phyloP scores from a whole-genome alignment of 164 flowering plant genomes.

The Buxus sempervirens region DNA sequence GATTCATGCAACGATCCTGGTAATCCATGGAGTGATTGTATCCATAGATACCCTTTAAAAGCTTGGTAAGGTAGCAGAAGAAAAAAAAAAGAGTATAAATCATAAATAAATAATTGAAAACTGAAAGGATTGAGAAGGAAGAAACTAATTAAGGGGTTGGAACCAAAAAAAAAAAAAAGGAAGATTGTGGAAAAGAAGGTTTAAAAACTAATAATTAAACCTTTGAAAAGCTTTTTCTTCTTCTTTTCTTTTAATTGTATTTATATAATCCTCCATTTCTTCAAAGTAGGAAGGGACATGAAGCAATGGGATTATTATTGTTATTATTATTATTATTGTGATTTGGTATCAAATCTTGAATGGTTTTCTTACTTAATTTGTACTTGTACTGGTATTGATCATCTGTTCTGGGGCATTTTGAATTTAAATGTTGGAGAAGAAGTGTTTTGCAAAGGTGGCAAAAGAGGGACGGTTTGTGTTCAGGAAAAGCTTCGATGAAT shows the following conservation, averaged over 20 bases:
- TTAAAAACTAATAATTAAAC: neutral
- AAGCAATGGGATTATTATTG: neutral
- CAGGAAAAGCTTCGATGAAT: too few species aligned
- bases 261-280: neutral
- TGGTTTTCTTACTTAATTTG: neutral
- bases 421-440: neutral
- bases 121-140: too few species aligned
- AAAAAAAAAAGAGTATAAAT: too few species aligned
- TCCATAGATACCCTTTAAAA: conserved; percentile 46
- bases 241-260: neutral
- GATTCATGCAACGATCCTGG: conserved; percentile 30
- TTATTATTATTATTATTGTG: too few species aligned
- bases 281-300: neutral
- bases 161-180: neutral
- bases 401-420: neutral
- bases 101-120: too few species aligned
- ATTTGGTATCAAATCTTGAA: too few species aligned
- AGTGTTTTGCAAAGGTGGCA: too few species aligned
- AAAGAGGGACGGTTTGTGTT: too few species aligned
- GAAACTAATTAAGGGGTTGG: too few species aligned
- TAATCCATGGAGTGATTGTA: conserved; percentile 62
- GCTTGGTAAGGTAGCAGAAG: conserved; percentile 4
- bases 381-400: neutral
- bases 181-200: neutral
- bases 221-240: neutral